Conservation (phyloP, 768 basidiomycete species). For the Pholiota molesta region DNA sequence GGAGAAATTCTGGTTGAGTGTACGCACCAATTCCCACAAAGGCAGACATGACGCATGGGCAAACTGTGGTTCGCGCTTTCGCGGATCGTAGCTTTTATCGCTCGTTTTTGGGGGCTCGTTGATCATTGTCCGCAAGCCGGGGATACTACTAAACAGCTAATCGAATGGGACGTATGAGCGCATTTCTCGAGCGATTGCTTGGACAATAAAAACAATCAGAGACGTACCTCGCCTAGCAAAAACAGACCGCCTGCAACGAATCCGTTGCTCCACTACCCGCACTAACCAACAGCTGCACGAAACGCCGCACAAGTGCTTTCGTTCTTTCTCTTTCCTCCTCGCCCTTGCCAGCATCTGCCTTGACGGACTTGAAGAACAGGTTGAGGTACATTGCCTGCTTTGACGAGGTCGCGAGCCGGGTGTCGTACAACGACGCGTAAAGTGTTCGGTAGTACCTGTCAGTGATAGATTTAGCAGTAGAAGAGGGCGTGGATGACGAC, state of each 20-base stretch:
- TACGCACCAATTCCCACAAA: conserved; percentile 87
- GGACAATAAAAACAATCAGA: neutral
- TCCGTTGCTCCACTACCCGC: conserved; percentile 74
- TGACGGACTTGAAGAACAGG: conserved; percentile 87
- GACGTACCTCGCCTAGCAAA: conserved; percentile 81
- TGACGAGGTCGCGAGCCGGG: conserved; percentile 75
- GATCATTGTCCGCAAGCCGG: conserved; percentile 45
- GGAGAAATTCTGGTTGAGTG: neutral
- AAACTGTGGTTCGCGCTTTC: conserved; percentile 88
- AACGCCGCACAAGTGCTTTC: conserved; percentile 80
- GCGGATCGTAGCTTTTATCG: conserved; percentile 70
- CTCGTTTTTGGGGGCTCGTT: conserved; percentile 28
- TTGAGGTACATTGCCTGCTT: conserved; percentile 99
- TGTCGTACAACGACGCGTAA: conserved; percentile 88
- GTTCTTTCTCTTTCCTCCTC: conserved; percentile 55
- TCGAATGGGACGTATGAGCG: neutral
- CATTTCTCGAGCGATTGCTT: neutral
- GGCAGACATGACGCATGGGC: conserved; percentile 79
- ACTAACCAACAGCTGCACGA: conserved; percentile 76
- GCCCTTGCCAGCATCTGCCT: conserved; percentile 47
- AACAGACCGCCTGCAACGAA: conserved; percentile 90
- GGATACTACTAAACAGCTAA: conserved; percentile 45
- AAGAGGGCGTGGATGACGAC: conserved; percentile 41
- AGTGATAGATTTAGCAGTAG: conserved; percentile 46
- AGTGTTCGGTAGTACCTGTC: conserved; percentile 82